Percentiles rank a stretch among this genome's conserved stretches.
These are phyloP conservation scores for Rhizopus microsporus DNA, from an alignment of 371 early-diverging fungal genomes.

Conservation along the genomic window DNA sequence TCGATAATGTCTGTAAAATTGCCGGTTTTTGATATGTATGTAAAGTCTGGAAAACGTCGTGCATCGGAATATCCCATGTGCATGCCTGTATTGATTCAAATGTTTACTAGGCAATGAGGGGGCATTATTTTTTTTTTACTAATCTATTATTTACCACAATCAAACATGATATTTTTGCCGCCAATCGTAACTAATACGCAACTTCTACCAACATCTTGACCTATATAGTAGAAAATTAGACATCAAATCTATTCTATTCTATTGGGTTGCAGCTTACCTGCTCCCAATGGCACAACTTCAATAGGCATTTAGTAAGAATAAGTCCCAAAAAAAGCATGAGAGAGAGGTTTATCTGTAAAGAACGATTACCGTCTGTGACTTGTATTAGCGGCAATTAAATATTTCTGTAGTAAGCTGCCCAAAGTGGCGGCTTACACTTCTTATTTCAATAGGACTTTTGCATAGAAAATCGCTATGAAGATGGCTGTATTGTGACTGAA, in stretches of 20 bases:
- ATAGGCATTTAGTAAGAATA: slow-evolving; percentile 18
- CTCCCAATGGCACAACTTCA: slow-evolving; percentile 33
- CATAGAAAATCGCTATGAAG: no score
- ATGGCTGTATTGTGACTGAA: no score
- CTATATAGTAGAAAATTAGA: slow-evolving; percentile 16
- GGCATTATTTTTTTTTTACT: neutral
- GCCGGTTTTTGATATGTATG: slow-evolving; percentile 84
- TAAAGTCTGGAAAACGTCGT: slow-evolving; percentile 98
- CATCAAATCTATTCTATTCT: neutral
- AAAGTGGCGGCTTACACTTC: no score
- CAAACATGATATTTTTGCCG: slow-evolving; percentile 94
- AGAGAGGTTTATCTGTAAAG: no score
- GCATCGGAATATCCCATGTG: slow-evolving; percentile 98
- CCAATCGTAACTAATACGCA: slow-evolving; percentile 90
- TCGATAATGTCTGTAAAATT: slow-evolving; percentile 87
- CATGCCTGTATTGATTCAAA: slow-evolving; percentile 57
- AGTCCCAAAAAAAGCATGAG: no score
- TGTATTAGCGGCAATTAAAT: no score
- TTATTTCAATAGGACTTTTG: no score
- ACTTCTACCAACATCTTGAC: slow-evolving; percentile 92
- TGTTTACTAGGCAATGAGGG: neutral
- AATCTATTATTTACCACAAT: slow-evolving; percentile 70
- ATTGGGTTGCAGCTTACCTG: slow-evolving; percentile 14
- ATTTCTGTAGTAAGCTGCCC: no score
- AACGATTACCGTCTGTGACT: no score